These are phyloP conservation scores for Colletotrichum zoysiae DNA, from an alignment of 2,329 filamentous ascomycete species.

Conservation along the genomic window DNA sequence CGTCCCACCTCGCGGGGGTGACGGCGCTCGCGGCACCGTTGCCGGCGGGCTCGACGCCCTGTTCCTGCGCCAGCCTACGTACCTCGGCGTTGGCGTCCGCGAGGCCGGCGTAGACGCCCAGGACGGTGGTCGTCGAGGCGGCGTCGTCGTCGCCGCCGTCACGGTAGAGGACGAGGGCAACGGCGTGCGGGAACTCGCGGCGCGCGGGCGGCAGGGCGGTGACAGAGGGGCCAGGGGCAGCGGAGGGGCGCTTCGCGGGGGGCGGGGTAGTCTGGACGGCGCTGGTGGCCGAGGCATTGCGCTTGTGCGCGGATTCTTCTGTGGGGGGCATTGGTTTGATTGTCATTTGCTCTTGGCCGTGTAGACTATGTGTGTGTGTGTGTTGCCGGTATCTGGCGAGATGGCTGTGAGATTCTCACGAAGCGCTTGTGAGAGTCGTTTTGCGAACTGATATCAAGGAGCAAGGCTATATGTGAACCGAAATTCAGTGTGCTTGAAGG, in stretches of 20 bases:
- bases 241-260: constrained; percentile 59
- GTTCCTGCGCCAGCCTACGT: constrained; percentile 47
- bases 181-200: constrained; percentile 42
- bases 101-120: constrained; percentile 51
- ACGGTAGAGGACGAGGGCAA: constrained; percentile 51
- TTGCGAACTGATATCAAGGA: neutral
- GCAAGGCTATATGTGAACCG: neutral
- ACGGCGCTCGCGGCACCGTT: constrained; percentile 18
- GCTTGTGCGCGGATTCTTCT: constrained; percentile 36
- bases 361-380: neutral
- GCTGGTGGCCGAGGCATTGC: constrained; percentile 36
- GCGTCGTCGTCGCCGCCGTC: constrained; percentile 44
- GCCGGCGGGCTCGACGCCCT: constrained; percentile 39
- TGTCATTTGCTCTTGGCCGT: constrained; percentile 22
- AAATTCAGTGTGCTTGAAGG: neutral
- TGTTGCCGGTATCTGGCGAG: neutral
- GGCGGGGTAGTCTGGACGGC: constrained; percentile 53
- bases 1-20: constrained; percentile 53
- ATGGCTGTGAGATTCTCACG: too few species aligned
- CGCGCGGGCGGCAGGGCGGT: constrained; percentile 30
- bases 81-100: constrained; percentile 53
- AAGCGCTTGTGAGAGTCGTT: neutral
- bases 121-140: constrained; percentile 44
- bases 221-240: neutral
- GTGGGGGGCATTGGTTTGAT: constrained; percentile 22